phyloP scores from a whole-genome alignment of 768 basidiomycete species.

The Phanerochaete carnosa region DNA sequence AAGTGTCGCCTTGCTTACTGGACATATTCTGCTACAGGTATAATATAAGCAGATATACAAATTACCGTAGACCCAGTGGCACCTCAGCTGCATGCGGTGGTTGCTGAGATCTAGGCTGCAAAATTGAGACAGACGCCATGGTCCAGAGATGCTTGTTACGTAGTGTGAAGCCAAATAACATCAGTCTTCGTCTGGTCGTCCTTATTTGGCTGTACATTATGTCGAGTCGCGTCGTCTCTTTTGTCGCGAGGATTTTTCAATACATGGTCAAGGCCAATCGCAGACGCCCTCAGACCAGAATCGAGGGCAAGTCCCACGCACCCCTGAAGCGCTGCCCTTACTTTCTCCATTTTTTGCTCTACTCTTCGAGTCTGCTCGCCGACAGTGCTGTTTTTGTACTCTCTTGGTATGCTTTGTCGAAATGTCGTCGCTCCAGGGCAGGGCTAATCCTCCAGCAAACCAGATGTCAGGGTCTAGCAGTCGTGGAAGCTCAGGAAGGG shows the following conservation, averaged over 20 bases:
- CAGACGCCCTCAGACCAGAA: background rate
- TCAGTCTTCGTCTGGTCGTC: background rate
- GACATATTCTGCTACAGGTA: too few species aligned
- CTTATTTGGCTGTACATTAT: slow-evolving; percentile 1
- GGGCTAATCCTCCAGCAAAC: background rate
- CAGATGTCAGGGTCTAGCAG: background rate
- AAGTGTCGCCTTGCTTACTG: too few species aligned
- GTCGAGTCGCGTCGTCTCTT: background rate
- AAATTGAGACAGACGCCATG: too few species aligned
- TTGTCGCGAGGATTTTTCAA: background rate
- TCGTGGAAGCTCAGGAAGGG: background rate
- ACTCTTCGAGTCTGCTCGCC: too few species aligned
- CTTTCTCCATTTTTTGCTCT: too few species aligned
- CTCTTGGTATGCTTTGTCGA: background rate
- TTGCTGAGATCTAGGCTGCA: too few species aligned
- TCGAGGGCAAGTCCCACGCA: background rate
- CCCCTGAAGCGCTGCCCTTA: background rate
- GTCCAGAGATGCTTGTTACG: too few species aligned
- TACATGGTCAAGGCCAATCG: background rate
- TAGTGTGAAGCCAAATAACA: background rate
- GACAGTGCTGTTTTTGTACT: background rate
- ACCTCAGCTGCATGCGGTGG: too few species aligned
- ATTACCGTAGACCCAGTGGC: too few species aligned
- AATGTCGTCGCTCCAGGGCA: background rate
- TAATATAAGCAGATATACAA: too few species aligned